Evolutionary conservation across 352 stramenopile species (phyloP).

Genomic region (Saprolegnia parasitica): DNA sequence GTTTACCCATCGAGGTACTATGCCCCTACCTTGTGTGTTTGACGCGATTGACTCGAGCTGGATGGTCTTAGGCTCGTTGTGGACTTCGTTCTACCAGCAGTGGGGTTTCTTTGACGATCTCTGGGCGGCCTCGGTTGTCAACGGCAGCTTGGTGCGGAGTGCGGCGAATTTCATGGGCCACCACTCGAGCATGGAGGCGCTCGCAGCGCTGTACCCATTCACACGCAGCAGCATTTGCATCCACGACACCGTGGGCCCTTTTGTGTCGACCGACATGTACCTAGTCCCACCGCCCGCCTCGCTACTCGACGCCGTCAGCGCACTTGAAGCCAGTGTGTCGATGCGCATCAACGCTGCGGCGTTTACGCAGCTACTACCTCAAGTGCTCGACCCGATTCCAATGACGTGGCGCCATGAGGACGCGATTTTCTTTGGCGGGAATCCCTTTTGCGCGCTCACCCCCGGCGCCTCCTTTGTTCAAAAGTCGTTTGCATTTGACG

Average conservation of each 20-base stretch:
- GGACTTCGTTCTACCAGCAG: neutral
- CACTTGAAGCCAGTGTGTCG: neutral
- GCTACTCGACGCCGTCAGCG: neutral
- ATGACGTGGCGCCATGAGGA: neutral
- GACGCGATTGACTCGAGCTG: neutral
- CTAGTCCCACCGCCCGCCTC: neutral
- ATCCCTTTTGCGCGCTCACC: neutral
- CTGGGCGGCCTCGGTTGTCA: neutral
- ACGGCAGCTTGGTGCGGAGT: neutral
- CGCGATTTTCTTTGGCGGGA: neutral
- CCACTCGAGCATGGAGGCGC: neutral
- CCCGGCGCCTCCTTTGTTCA: neutral
- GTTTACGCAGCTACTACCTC: neutral
- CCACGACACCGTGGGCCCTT: neutral
- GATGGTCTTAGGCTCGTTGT: neutral
- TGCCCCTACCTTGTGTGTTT: too few relatives aligned
- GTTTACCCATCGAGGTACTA: conserved; percentile 6
- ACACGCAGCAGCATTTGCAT: neutral
- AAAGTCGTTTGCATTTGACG: neutral
- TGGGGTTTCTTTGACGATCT: neutral
- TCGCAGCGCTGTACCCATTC: neutral
- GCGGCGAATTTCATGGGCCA: neutral
- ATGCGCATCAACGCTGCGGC: too few relatives aligned
- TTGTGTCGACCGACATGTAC: conserved; percentile 6
- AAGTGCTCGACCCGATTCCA: neutral